A percentile compares a stretch with the other conserved stretches of the same genome.
Evolutionary conservation across 1,284 basidiomycete genomes (phyloP).

Genomic region (Ganoderma sinense): DNA sequence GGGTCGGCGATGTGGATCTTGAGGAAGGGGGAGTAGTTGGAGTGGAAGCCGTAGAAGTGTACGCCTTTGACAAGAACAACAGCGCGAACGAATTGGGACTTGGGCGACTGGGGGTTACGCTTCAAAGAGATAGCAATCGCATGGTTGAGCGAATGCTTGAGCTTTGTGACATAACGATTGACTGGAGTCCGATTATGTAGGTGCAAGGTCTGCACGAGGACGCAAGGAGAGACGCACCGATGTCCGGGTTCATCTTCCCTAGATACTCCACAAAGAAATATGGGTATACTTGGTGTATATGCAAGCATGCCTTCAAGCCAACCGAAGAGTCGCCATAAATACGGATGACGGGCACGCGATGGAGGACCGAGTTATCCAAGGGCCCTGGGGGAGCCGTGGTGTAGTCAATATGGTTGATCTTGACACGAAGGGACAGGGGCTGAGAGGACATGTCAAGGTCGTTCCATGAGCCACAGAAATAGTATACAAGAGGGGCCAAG

Average conservation of each 20-base stretch:
- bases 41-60: slow-evolving; percentile 95
- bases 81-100: slow-evolving; percentile 69
- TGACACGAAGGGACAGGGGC: slow-evolving; percentile 54
- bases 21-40: slow-evolving; percentile 88
- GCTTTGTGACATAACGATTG: slow-evolving; percentile 67
- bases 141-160: slow-evolving; percentile 79
- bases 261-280: slow-evolving; percentile 81
- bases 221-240: slow-evolving; percentile 44
- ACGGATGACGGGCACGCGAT: slow-evolving; percentile 80
- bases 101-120: slow-evolving; percentile 62
- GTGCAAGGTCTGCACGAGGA: background rate
- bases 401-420: slow-evolving; percentile 76
- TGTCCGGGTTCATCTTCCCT: slow-evolving; percentile 59
- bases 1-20: slow-evolving; percentile 88
- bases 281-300: slow-evolving; percentile 90
- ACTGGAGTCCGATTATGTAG: slow-evolving; percentile 51
- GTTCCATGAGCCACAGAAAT: slow-evolving; percentile 18
- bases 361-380: slow-evolving; percentile 70
- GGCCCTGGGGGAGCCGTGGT: slow-evolving; percentile 59
- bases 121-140: slow-evolving; percentile 79
- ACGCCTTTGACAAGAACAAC: slow-evolving; percentile 93
- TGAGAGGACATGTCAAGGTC: slow-evolving; percentile 23
- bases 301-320: slow-evolving; percentile 84
- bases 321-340: slow-evolving; percentile 87
- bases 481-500: slow-evolving; percentile 14